Base-by-base conservation (phyloP, 2,329 filamentous ascomycete species). In the Diaporthe caulivora region DNA sequence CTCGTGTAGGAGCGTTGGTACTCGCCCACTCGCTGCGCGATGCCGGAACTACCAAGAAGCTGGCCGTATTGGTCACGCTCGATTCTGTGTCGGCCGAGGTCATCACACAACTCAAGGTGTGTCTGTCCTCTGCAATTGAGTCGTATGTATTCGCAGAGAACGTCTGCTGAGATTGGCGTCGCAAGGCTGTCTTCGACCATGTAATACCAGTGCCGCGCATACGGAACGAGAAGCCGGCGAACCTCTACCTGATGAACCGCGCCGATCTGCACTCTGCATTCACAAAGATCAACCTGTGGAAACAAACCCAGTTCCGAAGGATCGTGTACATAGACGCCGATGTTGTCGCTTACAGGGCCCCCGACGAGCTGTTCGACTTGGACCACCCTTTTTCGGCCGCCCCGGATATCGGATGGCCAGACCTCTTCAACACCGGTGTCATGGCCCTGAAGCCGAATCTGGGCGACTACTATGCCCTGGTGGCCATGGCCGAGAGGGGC, bases 321-420 rank as follows among this genome's bases (percentile, higher is more conserved):
- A 94, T 99, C 72, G 94, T 99, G 73, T 99, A 98, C 83, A 88
- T 99, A 76, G 97, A 99, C 81, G 94, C 95, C 75, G 97, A 99
- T 80, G 91, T 98, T 53, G 93, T 99, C n/a, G 94, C 94, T 40
- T 90, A 98, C 76, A 89, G 95, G 77, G 95, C 95, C 44, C 94
- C 96, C 4, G 96, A 99, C 79, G 97, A 99, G 87, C 91, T 99
- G 71, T 97, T 99, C 80, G 88, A 92, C 72, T 81, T 92, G 31
- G 79, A 85, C 6, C 84, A 90, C 62, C 80, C 87, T 70, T 92
- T 92, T 80, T 89, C 90, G 53, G 91, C 97, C 2, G 95, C 94
- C 15, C 95, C 97, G 42, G 97, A 99, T 83, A 95, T 98, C 79
- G 97, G 97, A 78, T 99, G 97, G 97, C 97, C 97, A 44, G 97